Percentiles rank a stretch among this genome's conserved stretches.
phyloP scores from a whole-genome alignment of 2,329 filamentous ascomycete species.

The Curvularia eragrostidis region DNA sequence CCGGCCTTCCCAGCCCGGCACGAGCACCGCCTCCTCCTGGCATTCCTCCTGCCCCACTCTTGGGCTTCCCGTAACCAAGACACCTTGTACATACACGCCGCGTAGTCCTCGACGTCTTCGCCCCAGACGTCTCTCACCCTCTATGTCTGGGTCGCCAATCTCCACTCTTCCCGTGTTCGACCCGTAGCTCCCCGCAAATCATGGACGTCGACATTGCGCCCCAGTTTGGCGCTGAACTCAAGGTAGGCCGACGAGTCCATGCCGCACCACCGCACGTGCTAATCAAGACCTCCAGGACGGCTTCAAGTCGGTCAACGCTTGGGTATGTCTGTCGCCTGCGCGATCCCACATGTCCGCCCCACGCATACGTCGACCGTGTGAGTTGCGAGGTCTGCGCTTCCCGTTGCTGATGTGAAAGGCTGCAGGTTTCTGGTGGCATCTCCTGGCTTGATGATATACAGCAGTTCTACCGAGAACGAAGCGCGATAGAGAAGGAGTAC shows the following conservation, averaged over 20 bases:
- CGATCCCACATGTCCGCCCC: neutral
- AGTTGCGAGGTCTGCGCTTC: slow-evolving; percentile 11
- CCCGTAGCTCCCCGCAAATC: slow-evolving; percentile 27
- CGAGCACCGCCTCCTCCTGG: slow-evolving; percentile 30
- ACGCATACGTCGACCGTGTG: slow-evolving; percentile 15
- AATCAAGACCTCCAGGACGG: slow-evolving; percentile 71
- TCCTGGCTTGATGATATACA: slow-evolving; percentile 96
- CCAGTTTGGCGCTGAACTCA: slow-evolving; percentile 91
- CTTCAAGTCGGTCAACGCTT: slow-evolving; percentile 92
- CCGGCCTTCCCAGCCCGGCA: slow-evolving; percentile 33
- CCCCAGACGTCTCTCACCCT: slow-evolving; percentile 24
- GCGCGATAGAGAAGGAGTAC: slow-evolving; percentile 96
- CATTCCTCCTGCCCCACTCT: slow-evolving; percentile 41
- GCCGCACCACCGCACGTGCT: slow-evolving; percentile 28
- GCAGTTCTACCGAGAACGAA: slow-evolving; percentile 94
- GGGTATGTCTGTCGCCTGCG: slow-evolving; percentile 63
- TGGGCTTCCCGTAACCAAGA: slow-evolving; percentile 27
- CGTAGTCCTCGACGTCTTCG: slow-evolving; percentile 30
- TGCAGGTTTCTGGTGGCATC: slow-evolving; percentile 79
- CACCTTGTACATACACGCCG: slow-evolving; percentile 26
- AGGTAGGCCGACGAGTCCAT: slow-evolving; percentile 63
- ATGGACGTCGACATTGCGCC: slow-evolving; percentile 87
- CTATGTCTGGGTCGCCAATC: slow-evolving; percentile 37
- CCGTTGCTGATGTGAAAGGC: slow-evolving; percentile 32
- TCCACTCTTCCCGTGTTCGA: slow-evolving; percentile 25